Evolutionary conservation across 1,139 yeast species (phyloP).

Genomic region (Eremothecium cymbalariae): DNA sequence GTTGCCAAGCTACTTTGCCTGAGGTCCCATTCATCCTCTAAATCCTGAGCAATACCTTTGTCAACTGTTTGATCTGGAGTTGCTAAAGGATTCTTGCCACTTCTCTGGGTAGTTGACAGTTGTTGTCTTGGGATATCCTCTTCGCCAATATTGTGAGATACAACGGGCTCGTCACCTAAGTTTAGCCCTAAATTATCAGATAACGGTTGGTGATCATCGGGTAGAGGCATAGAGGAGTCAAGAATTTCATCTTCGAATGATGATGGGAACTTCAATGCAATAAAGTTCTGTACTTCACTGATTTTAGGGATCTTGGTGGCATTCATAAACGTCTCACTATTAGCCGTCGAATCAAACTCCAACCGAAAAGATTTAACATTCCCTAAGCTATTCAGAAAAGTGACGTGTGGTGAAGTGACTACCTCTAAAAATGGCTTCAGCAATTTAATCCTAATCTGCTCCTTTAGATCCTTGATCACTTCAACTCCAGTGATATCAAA

Average conservation of each 20-base stretch:
- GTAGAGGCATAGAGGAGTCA: constrained; percentile 9
- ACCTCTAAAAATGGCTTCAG: constrained; percentile 4
- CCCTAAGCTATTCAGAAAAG: constrained; percentile 8
- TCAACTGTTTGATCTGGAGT: constrained; percentile 9
- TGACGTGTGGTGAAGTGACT: constrained; percentile 8
- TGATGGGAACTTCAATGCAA: constrained; percentile 14
- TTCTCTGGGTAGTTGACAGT: neutral
- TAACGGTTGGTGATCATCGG: neutral
- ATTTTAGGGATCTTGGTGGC: constrained; percentile 16
- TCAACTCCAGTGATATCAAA: constrained; percentile 14
- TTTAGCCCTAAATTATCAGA: neutral
- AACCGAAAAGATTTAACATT: constrained; percentile 15
- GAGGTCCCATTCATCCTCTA: constrained; percentile 9
- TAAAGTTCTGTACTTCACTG: constrained; percentile 21
- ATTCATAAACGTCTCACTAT: constrained; percentile 10
- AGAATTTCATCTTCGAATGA: constrained; percentile 10
- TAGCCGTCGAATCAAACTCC: constrained; percentile 8
- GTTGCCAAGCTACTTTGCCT: constrained; percentile 1
- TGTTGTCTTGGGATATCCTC: neutral
- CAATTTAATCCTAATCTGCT: constrained; percentile 13
- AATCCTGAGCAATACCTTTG: neutral
- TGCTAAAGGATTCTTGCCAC: constrained; percentile 1
- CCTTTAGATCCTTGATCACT: constrained; percentile 12
- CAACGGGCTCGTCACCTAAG: constrained; percentile 17
- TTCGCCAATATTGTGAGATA: constrained; percentile 7